Evolutionary conservation across 1,284 basidiomycete species (phyloP).

Genomic region (Trametes hirsuta): DNA sequence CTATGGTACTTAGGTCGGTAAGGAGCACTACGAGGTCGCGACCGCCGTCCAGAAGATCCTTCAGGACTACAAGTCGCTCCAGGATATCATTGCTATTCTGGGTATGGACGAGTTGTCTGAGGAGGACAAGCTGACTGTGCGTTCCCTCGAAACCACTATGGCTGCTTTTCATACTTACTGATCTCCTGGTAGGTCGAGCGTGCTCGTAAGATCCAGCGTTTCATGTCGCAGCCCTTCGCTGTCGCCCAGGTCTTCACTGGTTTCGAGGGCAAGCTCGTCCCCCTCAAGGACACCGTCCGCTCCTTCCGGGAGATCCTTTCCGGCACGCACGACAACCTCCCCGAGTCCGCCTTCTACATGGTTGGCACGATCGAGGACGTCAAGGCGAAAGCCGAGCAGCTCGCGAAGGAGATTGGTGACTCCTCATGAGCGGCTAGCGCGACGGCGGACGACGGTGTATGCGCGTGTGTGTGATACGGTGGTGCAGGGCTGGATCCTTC

Average conservation of each 20-base stretch:
- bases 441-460: constrained; percentile 11
- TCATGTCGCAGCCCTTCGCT: constrained; percentile 99
- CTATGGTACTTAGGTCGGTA: constrained; percentile 54
- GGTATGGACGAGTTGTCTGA: constrained; percentile 99
- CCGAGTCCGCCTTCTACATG: constrained; percentile 96
- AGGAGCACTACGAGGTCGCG: constrained; percentile 95
- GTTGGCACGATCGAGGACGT: constrained; percentile 94
- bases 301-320: constrained; percentile 97
- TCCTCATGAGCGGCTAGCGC: constrained; percentile 35
- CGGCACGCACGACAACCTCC: constrained; percentile 86
- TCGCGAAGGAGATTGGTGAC: constrained; percentile 89
- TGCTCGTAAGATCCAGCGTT: constrained; percentile 91
- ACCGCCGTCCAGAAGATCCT: constrained; percentile 98
- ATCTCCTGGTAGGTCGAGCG: constrained; percentile 69
- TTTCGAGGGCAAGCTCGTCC: constrained; percentile 95
- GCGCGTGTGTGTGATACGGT: constrained; percentile 21
- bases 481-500: constrained; percentile 26
- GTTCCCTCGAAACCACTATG: constrained; percentile 29
- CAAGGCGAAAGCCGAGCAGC: constrained; percentile 94
- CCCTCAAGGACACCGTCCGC: constrained; percentile 89
- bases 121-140: constrained; percentile 97
- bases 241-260: constrained; percentile 99
- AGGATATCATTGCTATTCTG: constrained; percentile 95
- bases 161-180: not conserved
- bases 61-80: constrained; percentile 99